Percentiles rank a stretch among this genome's conserved stretches.
Conservation (phyloP, 202 grass and related monocot genomes). For the Elaeis oleifera region DNA sequence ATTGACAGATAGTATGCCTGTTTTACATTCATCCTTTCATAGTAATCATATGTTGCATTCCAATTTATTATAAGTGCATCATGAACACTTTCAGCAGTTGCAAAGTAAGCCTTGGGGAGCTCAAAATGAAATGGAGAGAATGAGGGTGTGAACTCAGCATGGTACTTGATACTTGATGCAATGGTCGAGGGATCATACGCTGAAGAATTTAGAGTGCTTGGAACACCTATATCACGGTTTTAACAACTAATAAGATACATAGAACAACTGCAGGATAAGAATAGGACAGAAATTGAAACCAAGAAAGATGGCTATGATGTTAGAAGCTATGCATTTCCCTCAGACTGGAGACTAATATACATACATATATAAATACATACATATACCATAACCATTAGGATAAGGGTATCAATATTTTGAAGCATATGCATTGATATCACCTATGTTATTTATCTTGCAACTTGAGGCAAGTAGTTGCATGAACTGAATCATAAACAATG, state of each 20-base stretch:
- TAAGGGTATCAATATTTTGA: too few relatives aligned
- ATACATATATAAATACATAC: too few relatives aligned
- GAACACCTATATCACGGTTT: constrained; percentile 48
- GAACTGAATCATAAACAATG: too few relatives aligned
- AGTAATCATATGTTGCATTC: constrained; percentile 90
- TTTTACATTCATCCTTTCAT: constrained; percentile 76
- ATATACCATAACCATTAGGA: too few relatives aligned
- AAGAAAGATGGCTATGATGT: not conserved
- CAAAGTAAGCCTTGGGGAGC: constrained; percentile 67
- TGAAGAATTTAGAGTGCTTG: constrained; percentile 31
- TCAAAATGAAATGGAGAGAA: constrained; percentile 77
- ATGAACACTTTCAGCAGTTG: constrained; percentile 87
- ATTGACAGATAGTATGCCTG: constrained; percentile 98
- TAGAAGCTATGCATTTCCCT: not conserved
- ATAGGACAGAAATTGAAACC: not conserved
- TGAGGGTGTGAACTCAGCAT: constrained; percentile 81
- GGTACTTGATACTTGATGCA: constrained; percentile 85
- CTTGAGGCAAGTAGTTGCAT: too few relatives aligned
- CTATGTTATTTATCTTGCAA: too few relatives aligned
- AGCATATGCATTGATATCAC: too few relatives aligned
- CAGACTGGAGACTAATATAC: too few relatives aligned
- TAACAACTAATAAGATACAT: constrained; percentile 16
- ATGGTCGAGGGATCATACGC: constrained; percentile 46
- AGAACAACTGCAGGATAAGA: not conserved
- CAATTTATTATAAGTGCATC: constrained; percentile 89